phyloP scores from a whole-genome alignment of 345 rosid species.

The Anastatica hierochuntica region DNA sequence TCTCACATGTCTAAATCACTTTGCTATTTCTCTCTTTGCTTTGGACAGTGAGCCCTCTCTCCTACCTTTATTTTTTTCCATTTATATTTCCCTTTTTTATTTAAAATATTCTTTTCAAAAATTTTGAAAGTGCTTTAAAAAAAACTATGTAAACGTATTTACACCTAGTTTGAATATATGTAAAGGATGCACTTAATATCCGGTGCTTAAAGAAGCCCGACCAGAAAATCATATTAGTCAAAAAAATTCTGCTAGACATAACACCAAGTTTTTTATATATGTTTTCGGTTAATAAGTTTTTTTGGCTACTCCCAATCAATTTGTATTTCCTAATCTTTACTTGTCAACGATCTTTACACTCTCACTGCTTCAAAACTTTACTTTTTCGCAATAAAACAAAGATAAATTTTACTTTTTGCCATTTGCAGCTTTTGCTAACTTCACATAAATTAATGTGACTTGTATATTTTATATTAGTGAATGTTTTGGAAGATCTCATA shows the following conservation, averaged over 20 bases:
- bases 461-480: not conserved
- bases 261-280: not conserved
- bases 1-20: conserved; percentile 28
- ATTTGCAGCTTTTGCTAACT: conserved; percentile 4
- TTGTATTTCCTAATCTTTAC: no score
- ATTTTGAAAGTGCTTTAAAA: no score
- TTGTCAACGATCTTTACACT: no score
- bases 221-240: no score
- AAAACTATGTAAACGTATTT: no score
- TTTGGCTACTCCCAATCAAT: no score
- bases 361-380: no score
- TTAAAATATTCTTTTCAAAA: not conserved
- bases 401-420: conserved; percentile 9
- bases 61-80: conserved; percentile 23
- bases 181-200: conserved; percentile 12
- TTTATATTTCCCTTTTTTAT: conserved; percentile 13
- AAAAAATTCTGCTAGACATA: no score
- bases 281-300: no score
- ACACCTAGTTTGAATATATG: not conserved
- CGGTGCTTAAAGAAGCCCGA: conserved; percentile 2
- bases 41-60: conserved; percentile 32
- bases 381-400: no score
- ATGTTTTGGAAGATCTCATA: conserved; percentile 1
- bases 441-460: conserved; percentile 16
- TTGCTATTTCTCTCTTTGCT: conserved; percentile 32